These are phyloP conservation scores for Leucocoprinus sp. DNA, from an alignment of 768 basidiomycete species.

Conservation along the genomic window DNA sequence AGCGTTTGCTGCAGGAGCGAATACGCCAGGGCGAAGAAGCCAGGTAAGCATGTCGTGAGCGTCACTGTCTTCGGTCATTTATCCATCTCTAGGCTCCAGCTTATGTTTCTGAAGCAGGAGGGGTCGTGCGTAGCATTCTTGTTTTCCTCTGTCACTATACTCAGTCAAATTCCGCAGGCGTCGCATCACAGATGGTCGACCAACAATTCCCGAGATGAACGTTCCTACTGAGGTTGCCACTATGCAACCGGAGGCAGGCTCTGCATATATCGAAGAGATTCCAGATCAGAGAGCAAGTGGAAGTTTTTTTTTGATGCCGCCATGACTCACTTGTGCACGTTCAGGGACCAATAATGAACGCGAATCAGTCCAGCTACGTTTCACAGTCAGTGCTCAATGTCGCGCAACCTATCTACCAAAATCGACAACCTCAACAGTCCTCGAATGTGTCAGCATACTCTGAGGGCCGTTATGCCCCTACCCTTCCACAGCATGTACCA, in stretches of 20 bases:
- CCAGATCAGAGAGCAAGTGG: slow-evolving; percentile 18
- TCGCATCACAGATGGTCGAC: neutral
- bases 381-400: neutral
- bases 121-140: neutral
- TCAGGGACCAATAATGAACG: neutral
- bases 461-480: no score
- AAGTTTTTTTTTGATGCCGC: neutral
- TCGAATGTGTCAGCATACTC: no score
- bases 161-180: neutral
- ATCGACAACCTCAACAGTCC: neutral
- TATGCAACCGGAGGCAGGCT: neutral
- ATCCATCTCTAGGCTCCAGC: slow-evolving; percentile 1
- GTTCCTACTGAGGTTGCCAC: neutral
- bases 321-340: neutral
- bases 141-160: no score
- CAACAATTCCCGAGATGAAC: neutral
- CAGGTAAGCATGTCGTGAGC: slow-evolving; percentile 26
- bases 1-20: slow-evolving; percentile 16
- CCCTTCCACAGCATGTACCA: no score
- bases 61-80: neutral
- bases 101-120: neutral
- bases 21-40: slow-evolving; percentile 38
- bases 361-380: neutral
- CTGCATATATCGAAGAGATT: slow-evolving; percentile 9
- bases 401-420: neutral